These are phyloP conservation scores for Claviceps lovelessii DNA, from an alignment of 2,329 filamentous ascomycete species.

Conservation along the genomic window DNA sequence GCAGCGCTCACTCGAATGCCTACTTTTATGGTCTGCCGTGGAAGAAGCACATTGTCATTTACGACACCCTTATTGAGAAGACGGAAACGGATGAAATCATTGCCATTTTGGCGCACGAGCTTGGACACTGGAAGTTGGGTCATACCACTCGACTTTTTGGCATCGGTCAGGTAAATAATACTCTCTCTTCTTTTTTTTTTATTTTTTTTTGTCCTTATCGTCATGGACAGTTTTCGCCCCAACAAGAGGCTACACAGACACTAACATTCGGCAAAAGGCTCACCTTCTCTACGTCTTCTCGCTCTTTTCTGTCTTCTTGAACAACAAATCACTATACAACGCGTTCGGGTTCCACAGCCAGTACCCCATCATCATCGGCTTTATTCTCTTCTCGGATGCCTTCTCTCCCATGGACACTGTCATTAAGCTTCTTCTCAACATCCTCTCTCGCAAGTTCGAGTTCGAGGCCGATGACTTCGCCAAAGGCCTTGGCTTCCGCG, in stretches of 20 bases:
- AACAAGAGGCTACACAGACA: background rate
- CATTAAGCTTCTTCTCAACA: conserved; percentile 90
- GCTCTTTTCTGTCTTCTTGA: conserved; percentile 93
- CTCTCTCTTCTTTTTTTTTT: background rate
- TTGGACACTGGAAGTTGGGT: conserved; percentile 92
- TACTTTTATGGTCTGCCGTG: conserved; percentile 96
- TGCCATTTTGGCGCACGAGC: conserved; percentile 85
- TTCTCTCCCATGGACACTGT: conserved; percentile 87
- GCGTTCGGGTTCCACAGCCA: conserved; percentile 78
- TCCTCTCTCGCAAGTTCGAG: conserved; percentile 86
- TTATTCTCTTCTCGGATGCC: conserved; percentile 95
- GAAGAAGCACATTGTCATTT: conserved; percentile 99
- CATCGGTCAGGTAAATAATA: conserved; percentile 55
- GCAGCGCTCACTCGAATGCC: conserved; percentile 75
- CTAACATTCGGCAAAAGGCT: conserved; percentile 34
- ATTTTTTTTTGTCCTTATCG: background rate
- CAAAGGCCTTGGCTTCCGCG: conserved; percentile 65
- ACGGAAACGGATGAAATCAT: conserved; percentile 84
- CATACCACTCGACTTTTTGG: conserved; percentile 86
- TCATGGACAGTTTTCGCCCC: too few relatives aligned
- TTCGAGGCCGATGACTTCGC: conserved; percentile 94
- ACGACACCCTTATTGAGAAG: conserved; percentile 95
- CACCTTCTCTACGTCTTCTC: conserved; percentile 96
- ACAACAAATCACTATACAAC: conserved; percentile 80
- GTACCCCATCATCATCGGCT: conserved; percentile 88